Evolutionary conservation across 352 stramenopile genomes (phyloP).

Genomic region (Aphanomyces invadans): DNA sequence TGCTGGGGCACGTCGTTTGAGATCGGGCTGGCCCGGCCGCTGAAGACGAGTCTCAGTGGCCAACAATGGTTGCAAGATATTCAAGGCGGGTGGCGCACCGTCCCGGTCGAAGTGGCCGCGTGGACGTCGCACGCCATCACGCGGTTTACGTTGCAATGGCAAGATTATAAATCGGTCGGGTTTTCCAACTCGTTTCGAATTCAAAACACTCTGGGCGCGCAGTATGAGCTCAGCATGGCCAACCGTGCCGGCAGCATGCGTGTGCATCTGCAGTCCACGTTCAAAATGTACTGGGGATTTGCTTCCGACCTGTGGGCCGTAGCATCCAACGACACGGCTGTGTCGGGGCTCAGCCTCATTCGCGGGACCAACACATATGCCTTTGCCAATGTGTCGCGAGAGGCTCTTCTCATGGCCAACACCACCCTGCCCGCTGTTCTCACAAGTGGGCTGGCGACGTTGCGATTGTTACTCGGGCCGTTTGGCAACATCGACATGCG

Average conservation of each 20-base stretch:
- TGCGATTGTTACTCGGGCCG: neutral
- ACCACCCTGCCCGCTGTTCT: neutral
- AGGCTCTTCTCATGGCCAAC: neutral
- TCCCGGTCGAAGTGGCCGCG: neutral
- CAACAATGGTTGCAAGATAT: neutral
- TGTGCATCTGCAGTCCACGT: neutral
- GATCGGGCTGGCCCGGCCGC: neutral
- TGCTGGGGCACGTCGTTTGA: constrained; percentile 15
- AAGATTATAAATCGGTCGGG: constrained; percentile 17
- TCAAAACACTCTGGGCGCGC: neutral
- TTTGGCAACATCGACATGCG: constrained; percentile 15
- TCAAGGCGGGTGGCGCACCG: neutral
- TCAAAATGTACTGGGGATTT: constrained; percentile 21
- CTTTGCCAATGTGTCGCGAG: constrained; percentile 5
- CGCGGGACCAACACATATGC: neutral
- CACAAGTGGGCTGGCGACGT: neutral
- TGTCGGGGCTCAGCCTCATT: constrained; percentile 4
- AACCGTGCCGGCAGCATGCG: neutral
- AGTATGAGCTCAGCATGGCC: neutral
- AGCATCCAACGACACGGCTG: neutral
- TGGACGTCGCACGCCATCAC: neutral
- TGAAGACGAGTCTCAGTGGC: neutral
- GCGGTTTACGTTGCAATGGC: constrained; percentile 20
- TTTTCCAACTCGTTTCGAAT: constrained; percentile 6
- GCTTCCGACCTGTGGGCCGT: constrained; percentile 16